Evolutionary conservation across 2,329 filamentous ascomycete species (phyloP), one percentile per base, ranked within the genome.

Genomic region (Neofusicoccum cordaticola): DNA sequence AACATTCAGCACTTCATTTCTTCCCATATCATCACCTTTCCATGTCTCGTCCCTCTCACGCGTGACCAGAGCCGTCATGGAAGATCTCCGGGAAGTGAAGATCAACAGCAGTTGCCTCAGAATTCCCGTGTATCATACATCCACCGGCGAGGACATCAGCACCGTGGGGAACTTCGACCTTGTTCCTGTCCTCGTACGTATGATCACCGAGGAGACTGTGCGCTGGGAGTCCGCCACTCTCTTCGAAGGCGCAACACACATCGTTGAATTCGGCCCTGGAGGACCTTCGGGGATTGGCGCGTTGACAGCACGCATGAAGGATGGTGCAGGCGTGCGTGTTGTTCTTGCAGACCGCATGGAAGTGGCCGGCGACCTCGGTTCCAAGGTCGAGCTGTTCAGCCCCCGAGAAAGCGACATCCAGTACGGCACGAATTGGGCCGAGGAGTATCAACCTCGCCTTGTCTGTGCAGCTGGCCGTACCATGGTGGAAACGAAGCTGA

Each of bases 401-500:
- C 51, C 51, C 51, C 34, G 51, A 2, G 34, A 41, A 8, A 53
- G 51, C 35, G 51, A 53, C 35, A 53, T 53, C 17, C 51, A 15
- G 15, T 41, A 53, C 17, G 35, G 51, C 35, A 39, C 15, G n/a
- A 53, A 53, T 22, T 53, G 51, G 51, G 51, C 51, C 22, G 34
- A 53, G 22, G 34, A 53, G 17, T 53, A 53, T 15, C 51, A 53
- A 39, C 51, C 51, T 41, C 34, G 35, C 34, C 51, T 53, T 41
- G 17, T 53, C 51, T 41, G 17, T 17, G 51, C 34, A 13, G 51
- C 51, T 1, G 68, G 66, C 17, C 62, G 61, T 27, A 67, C 63
- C 27, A 66, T 67, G 31, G 62, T 70, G 42, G 64, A 66, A 19
- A 71, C 69, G 15, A 70, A 67, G 82, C 95, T 97, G 90, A 96